These are phyloP conservation scores for Candida nanaspora DNA, from an alignment of 805 yeast species.

Conservation along the genomic window DNA sequence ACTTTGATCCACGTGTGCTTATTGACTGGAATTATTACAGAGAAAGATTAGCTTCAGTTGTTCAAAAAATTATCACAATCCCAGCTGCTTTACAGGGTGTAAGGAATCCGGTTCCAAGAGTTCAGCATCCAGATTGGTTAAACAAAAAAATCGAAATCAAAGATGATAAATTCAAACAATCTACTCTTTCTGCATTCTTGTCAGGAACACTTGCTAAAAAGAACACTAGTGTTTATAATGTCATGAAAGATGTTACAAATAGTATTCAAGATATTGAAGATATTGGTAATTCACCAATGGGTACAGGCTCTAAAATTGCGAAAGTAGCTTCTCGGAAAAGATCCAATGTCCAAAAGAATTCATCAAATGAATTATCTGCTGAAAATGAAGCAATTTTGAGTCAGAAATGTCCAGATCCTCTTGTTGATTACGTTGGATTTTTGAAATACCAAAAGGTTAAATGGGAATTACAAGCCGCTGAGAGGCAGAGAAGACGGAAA, in stretches of 20 bases:
- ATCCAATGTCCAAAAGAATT: conserved; percentile 18
- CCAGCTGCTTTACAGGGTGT: conserved; percentile 95
- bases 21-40: conserved; percentile 92
- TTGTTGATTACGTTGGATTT: conserved; percentile 60
- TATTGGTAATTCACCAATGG: too few relatives aligned
- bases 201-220: conserved; percentile 32
- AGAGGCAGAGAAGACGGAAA: conserved; percentile 62
- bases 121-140: conserved; percentile 92
- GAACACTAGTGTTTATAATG: conserved; percentile 16
- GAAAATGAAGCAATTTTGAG: conserved; percentile 36
- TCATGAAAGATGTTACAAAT: conserved; percentile 25
- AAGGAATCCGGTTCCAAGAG: conserved; percentile 88
- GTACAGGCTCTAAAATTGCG: conserved; percentile 35
- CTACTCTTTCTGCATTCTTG: conserved; percentile 55
- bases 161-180: conserved; percentile 68
- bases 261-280: conserved; percentile 71
- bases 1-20: conserved; percentile 81
- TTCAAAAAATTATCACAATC: conserved; percentile 90
- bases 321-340: conserved; percentile 44
- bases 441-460: conserved; percentile 74
- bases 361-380: conserved; percentile 31
- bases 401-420: conserved; percentile 58
- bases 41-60: conserved; percentile 85
- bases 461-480: conserved; percentile 76
- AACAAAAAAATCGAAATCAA: conserved; percentile 50